A percentile compares a stretch with the other conserved stretches of the same genome.
Evolutionary conservation across 352 stramenopile genomes (phyloP).

Genomic region (Phytophthora pluvialis): DNA sequence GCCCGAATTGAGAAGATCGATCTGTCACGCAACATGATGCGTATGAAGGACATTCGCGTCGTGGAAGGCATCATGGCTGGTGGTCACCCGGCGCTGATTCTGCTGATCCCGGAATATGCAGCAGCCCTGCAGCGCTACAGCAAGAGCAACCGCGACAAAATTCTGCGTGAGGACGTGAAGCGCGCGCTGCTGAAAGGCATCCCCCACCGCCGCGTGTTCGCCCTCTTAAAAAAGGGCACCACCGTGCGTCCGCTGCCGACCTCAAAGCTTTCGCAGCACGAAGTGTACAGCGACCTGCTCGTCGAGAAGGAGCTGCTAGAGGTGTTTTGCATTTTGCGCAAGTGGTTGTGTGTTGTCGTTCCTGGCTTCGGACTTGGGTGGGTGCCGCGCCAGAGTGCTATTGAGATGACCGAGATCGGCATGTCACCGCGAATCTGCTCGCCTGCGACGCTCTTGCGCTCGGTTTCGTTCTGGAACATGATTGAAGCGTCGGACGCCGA

Average conservation of each 20-base stretch:
- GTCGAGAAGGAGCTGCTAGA: slow-evolving; percentile 53
- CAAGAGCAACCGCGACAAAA: slow-evolving; percentile 56
- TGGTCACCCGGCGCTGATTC: slow-evolving; percentile 51
- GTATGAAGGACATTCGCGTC: slow-evolving; percentile 60
- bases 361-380: slow-evolving; percentile 64
- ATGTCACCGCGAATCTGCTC: slow-evolving; percentile 61
- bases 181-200: slow-evolving; percentile 58
- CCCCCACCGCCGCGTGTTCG: slow-evolving; percentile 50
- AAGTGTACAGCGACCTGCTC: slow-evolving; percentile 50
- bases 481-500: slow-evolving; percentile 53
- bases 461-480: slow-evolving; percentile 60
- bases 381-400: slow-evolving; percentile 49
- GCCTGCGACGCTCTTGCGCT: slow-evolving; percentile 46
- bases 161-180: slow-evolving; percentile 57
- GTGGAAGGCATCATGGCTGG: slow-evolving; percentile 62
- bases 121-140: slow-evolving; percentile 56
- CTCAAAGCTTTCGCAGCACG: slow-evolving; percentile 47
- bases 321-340: slow-evolving; percentile 62
- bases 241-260: slow-evolving; percentile 53
- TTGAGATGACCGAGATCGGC: slow-evolving; percentile 59
- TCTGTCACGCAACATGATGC: slow-evolving; percentile 60
- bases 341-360: slow-evolving; percentile 61
- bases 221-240: slow-evolving; percentile 52
- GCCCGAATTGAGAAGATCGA: slow-evolving; percentile 50
- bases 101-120: slow-evolving; percentile 56